Base-by-base conservation (phyloP, 2,329 filamentous ascomycete genomes). In the Aspergillus candidus region DNA sequence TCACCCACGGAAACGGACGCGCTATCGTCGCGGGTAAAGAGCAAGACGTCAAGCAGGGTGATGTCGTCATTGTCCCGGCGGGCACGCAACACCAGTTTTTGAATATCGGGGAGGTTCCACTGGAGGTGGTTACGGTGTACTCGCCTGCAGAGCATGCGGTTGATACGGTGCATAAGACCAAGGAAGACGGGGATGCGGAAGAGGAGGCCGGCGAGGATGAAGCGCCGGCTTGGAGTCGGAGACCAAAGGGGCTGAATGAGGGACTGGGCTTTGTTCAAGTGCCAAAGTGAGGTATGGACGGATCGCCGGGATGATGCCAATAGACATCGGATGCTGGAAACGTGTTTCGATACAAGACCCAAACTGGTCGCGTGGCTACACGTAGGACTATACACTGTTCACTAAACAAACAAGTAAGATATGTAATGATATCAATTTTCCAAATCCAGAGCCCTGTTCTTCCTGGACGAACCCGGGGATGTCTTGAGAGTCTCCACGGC, bases 71-170 rank as follows among this genome's bases (percentile, higher is more conserved):
- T 39, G 80, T 84, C 3, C 80, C 81, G 0, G 81, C 80, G 0
- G 80, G 80, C 0, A 83, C 80, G 2, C 77, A 80, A 60, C 80
- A 83, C 58, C 79, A 83, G 56, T 83, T 84, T 58, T 66, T 83
- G 39, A 83, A 82, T 45, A 79, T 70, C 2, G 79, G 80, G 1
- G 70, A 75, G 1, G 72, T 73, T 39, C 79, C 80, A 2, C 59
- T 83, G 40, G 77, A 82, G 51, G 58, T 84, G 32, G 76, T 83
- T 40, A 83, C 80, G 0, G 74, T 83, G 4, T 84, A 83, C 58
- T 73, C 73, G 11, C 79, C 79, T 1, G 79, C 79, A 0, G 80
- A 84, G 63, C 80, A 84, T 59, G 70, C 76, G 46, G 68, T 77
- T 3, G 74, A 70, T 11, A 77, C 76, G 3, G 75, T 83, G 39